Evolutionary conservation across 2,329 filamentous ascomycete genomes (phyloP).

Genomic region (Sporothrix dimorphospora): DNA sequence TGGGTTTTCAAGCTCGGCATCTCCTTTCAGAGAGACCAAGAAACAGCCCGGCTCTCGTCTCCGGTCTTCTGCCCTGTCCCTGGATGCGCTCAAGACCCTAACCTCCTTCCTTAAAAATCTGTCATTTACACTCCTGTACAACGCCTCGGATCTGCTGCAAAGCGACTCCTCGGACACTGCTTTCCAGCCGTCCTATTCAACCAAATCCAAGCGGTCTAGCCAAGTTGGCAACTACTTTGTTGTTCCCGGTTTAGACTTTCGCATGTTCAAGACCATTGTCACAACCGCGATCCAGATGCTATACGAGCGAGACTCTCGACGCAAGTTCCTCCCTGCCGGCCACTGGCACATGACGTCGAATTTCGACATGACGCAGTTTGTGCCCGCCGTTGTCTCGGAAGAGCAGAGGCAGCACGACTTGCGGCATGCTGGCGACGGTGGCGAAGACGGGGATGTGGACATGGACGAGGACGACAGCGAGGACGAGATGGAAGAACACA

Average conservation of each 20-base stretch:
- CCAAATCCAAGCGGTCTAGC: not conserved
- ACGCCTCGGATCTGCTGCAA: constrained; percentile 64
- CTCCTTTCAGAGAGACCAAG: not conserved
- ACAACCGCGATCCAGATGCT: constrained; percentile 83
- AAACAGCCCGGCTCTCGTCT: constrained; percentile 50
- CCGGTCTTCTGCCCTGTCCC: constrained; percentile 67
- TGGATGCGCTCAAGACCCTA: constrained; percentile 72
- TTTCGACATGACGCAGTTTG: constrained; percentile 88
- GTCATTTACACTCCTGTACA: constrained; percentile 86
- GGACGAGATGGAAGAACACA: constrained; percentile 38
- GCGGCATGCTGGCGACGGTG: constrained; percentile 63
- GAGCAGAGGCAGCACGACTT: constrained; percentile 77
- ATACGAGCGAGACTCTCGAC: constrained; percentile 89
- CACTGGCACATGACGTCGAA: constrained; percentile 93
- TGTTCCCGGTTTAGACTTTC: constrained; percentile 72
- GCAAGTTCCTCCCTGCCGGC: constrained; percentile 76
- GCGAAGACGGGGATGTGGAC: constrained; percentile 48
- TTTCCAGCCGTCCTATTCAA: not conserved
- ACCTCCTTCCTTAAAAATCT: constrained; percentile 88
- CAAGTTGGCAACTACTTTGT: constrained; percentile 42
- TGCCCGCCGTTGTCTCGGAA: constrained; percentile 82
- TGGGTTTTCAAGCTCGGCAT: constrained; percentile 42
- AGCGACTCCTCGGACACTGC: not conserved
- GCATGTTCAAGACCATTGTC: constrained; percentile 77
- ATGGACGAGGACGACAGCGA: constrained; percentile 45